A percentile compares a stretch with the other conserved stretches of the same genome.
These are phyloP conservation scores for Endotrypanum monterogeii DNA, from an alignment of 208 protist species.

Conservation along the genomic window DNA sequence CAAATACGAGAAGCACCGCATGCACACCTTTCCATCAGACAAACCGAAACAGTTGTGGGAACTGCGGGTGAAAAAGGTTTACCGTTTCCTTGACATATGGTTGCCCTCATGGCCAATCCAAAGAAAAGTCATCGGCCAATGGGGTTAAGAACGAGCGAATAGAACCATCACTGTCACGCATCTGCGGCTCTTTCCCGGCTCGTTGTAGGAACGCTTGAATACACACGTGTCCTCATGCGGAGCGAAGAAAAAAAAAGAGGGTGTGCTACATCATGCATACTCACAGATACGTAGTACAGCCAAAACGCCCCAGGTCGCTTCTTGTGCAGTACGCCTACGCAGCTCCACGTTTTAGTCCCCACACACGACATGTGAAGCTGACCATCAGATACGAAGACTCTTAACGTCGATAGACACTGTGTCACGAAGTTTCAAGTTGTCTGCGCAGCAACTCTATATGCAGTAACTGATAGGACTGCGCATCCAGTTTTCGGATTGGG, in stretches of 20 bases:
- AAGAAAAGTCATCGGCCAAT: not conserved
- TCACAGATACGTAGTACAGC: not conserved
- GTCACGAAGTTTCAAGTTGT: slow-evolving; percentile 1
- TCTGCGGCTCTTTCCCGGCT: not conserved
- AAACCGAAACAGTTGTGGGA: not conserved
- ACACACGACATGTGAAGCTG: not conserved
- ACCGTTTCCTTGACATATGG: not conserved
- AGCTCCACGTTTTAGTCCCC: not conserved
- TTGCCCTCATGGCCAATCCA: not conserved
- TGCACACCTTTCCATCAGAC: not conserved
- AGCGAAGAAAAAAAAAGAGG: not conserved
- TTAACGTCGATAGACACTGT: not conserved
- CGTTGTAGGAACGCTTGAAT: not conserved
- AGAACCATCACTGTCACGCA: not conserved
- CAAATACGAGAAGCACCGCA: not conserved
- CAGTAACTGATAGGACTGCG: slow-evolving; percentile 38
- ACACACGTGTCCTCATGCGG: not conserved
- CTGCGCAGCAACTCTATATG: slow-evolving; percentile 48
- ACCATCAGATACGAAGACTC: not conserved
- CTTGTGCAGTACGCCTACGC: not conserved
- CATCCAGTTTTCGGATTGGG: slow-evolving; percentile 39
- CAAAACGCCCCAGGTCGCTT: not conserved
- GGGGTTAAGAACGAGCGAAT: not conserved
- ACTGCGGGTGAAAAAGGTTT: not conserved
- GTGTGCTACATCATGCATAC: not conserved